Base-by-base conservation (phyloP, 129 eudicot genomes). In the Helianthus annuus region DNA sequence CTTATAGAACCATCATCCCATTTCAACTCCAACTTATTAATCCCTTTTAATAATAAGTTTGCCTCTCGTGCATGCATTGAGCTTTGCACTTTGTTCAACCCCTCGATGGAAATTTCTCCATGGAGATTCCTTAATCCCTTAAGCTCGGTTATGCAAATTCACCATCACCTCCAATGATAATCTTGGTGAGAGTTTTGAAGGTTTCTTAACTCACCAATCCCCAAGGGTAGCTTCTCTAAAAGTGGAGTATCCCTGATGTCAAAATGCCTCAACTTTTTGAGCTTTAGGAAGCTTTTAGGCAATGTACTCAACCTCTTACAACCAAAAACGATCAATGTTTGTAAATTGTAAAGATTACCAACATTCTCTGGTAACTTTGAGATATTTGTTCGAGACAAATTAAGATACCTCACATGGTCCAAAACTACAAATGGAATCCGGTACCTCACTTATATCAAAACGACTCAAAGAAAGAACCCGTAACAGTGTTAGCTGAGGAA, bases 381-480 rank as follows among this genome's bases (percentile, higher is more conserved):
- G 48, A 72, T 66, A 13, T 8, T 0, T 12, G 81, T 78, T 6
- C 1, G 11, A 42, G 77, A 78, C 59, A 51, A 73, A 67, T 63
- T 76, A 82, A 57, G 82, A 77, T 68, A 51, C 16, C 73, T n/a
- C 44, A 51, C n/a, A 5, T 68, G 73, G 48, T 68, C 49, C 48
- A 68, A 3, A n/a, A 68, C 32, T 68, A 9, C 48, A 61, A 32
- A 68, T 68, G 61, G n/a, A 51, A 13, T 68, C 48, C 0, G 71
- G 71, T 40, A 71, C 66, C 55, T 71, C 56, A 2, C 0, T 40
- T 39, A 70, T 70, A 1, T 10, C 53, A 53, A 22, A 75, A 11
- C 4, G 29, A 19, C 29, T 51, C 53, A 77, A 77, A 80, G 42
- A 19, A 5, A 67, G 27, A 46, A 13, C 71, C 42, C 27, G 48